phyloP scores from a whole-genome alignment of 495 filamentous ascomycete species.

The Penicillium mononematosum region DNA sequence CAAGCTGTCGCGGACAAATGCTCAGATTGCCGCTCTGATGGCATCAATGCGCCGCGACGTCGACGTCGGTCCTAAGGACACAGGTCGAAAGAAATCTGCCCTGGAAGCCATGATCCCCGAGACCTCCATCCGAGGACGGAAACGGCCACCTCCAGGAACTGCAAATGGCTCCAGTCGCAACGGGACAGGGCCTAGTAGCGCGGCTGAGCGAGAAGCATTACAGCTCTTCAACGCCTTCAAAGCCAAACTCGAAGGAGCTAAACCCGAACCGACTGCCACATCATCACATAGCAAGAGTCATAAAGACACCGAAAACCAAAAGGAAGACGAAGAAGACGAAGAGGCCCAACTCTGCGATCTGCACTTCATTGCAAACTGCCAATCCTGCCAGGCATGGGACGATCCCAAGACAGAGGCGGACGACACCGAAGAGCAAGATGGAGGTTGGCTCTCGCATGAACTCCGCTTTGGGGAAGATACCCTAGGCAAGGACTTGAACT shows the following conservation, averaged over 20 bases:
- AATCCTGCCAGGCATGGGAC: conserved; percentile 79
- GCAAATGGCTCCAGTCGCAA: conserved; percentile 34
- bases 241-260: conserved; percentile 66
- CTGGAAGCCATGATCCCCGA: conserved; percentile 81
- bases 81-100: conserved; percentile 60
- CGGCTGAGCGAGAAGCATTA: conserved; percentile 61
- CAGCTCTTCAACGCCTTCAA: conserved; percentile 74
- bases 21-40: conserved; percentile 86
- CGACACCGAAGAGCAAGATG: conserved; percentile 60
- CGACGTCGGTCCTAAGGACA: conserved; percentile 54
- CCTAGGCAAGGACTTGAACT: conserved; percentile 86
- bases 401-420: conserved; percentile 27
- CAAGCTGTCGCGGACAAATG: conserved; percentile 73
- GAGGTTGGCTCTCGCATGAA: conserved; percentile 65
- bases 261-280: conserved; percentile 34
- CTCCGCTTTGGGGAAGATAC: conserved; percentile 86
- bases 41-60: conserved; percentile 86
- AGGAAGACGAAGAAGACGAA: conserved; percentile 54
- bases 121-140: conserved; percentile 76
- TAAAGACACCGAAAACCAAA: conserved; percentile 33
- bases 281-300: conserved; percentile 28
- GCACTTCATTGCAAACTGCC: conserved; percentile 90
- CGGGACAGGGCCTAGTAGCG: conserved; percentile 26
- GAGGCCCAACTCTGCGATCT: conserved; percentile 78
- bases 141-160: conserved; percentile 59